Conservation (phyloP, 1,284 basidiomycete species). For the Fomitopsis schrenkii region DNA sequence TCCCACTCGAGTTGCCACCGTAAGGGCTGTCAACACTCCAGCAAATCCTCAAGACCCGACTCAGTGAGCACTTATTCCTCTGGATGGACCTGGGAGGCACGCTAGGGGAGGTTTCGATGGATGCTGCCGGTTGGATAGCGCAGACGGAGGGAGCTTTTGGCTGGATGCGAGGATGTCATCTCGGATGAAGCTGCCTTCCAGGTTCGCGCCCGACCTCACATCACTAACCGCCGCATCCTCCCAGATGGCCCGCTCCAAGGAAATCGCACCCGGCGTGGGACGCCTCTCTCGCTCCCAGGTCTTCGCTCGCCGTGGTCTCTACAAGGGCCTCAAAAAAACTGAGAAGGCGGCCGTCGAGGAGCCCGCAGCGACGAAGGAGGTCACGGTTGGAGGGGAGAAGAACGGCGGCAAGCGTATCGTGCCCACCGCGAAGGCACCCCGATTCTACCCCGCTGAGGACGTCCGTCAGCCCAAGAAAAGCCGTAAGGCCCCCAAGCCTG, state of each 20-base stretch:
- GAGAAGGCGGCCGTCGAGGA: conserved; percentile 61
- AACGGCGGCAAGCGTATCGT: conserved; percentile 89
- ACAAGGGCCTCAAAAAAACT: conserved; percentile 78
- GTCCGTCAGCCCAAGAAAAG: conserved; percentile 87
- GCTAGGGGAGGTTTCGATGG: conserved; percentile 2
- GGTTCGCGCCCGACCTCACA: conserved; percentile 11
- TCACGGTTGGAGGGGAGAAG: conserved; percentile 84
- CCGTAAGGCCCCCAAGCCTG: conserved; percentile 80
- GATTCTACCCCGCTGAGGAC: conserved; percentile 98
- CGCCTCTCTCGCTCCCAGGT: conserved; percentile 82
- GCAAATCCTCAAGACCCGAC: conserved; percentile 37
- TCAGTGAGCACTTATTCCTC: conserved; percentile 29
- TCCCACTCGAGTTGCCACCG: not conserved
- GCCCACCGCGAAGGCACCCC: conserved; percentile 84
- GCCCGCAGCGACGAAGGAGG: conserved; percentile 69
- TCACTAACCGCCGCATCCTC: conserved; percentile 18
- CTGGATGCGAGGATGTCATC: conserved; percentile 31
- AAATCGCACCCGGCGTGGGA: conserved; percentile 81
- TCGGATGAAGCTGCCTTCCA: conserved; percentile 31
- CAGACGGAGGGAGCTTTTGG: conserved; percentile 14
- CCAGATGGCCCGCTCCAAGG: conserved; percentile 92
- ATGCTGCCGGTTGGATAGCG: conserved; percentile 2
- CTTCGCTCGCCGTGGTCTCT: conserved; percentile 76
- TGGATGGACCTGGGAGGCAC: conserved; percentile 11
- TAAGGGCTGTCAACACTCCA: conserved; percentile 20